phyloP scores from a whole-genome alignment of 2,329 filamentous ascomycete genomes.

The Atkinsonella hypoxylon region DNA sequence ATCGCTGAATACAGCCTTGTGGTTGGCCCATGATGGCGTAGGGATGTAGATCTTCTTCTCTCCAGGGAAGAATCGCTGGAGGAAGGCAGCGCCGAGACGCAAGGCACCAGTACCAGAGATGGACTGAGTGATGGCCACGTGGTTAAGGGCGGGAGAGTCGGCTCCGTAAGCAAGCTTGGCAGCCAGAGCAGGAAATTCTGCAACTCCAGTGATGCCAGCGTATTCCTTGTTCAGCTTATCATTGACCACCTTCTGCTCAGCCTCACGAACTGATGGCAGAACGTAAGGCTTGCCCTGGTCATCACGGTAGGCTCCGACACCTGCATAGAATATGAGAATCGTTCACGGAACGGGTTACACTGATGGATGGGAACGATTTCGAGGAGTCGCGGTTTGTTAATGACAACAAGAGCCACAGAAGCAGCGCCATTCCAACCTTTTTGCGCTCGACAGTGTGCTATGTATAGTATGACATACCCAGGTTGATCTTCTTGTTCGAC shows the following conservation, averaged over 20 bases:
- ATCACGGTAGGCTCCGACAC: slow-evolving; percentile 96
- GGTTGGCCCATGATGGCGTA: slow-evolving; percentile 94
- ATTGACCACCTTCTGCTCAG: slow-evolving; percentile 76
- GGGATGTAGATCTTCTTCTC: slow-evolving; percentile 96
- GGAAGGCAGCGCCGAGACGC: slow-evolving; percentile 87
- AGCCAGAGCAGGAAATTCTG: slow-evolving; percentile 85
- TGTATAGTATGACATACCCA: slow-evolving; percentile 45
- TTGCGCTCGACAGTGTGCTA: background rate
- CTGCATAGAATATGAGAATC: slow-evolving; percentile 26
- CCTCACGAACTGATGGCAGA: slow-evolving; percentile 80
- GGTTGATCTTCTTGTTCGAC: slow-evolving; percentile 93
- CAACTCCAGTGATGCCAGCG: slow-evolving; percentile 91
- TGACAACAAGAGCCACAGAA: background rate
- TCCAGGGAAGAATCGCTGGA: slow-evolving; percentile 80
- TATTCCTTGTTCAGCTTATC: slow-evolving; percentile 89
- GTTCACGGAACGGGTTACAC: slow-evolving; percentile 9
- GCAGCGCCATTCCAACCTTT: background rate
- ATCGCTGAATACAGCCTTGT: slow-evolving; percentile 92
- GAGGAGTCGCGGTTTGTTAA: background rate
- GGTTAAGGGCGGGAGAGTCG: slow-evolving; percentile 63
- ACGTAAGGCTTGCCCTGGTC: slow-evolving; percentile 97
- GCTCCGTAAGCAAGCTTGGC: slow-evolving; percentile 82
- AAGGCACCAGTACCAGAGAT: slow-evolving; percentile 97
- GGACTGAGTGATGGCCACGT: slow-evolving; percentile 88
- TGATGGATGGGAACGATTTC: background rate